Percentiles rank a stretch among this genome's conserved stretches.
Conservation (phyloP, 2,329 filamentous ascomycete genomes). For the Onygenales sp. region DNA sequence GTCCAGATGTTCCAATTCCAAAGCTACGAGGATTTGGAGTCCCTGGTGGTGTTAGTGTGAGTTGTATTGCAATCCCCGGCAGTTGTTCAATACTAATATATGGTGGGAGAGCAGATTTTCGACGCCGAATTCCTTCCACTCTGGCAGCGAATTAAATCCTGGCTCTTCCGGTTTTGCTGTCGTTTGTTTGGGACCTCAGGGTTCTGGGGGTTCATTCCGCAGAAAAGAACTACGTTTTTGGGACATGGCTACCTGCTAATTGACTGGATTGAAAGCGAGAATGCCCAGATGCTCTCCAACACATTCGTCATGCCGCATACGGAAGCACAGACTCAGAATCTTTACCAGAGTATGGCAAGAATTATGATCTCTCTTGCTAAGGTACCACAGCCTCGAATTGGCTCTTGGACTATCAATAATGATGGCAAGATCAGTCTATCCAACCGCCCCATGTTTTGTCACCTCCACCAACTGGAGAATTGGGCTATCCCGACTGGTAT, state of each 20-base stretch:
- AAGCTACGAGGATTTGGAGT: conserved; percentile 16
- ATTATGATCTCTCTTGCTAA: conserved; percentile 12
- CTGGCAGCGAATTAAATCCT: conserved; percentile 7
- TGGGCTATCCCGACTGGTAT: conserved; percentile 16
- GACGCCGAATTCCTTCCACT: conserved; percentile 3
- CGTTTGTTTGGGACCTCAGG: background rate
- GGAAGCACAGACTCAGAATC: conserved; percentile 9
- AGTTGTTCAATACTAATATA: background rate
- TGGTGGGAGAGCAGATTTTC: conserved; percentile 5
- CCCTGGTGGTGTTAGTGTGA: conserved; percentile 8
- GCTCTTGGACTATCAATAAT: conserved; percentile 15
- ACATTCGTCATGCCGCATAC: conserved; percentile 7
- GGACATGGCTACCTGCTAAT: conserved; percentile 8
- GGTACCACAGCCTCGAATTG: conserved; percentile 11
- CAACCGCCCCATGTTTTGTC: conserved; percentile 15
- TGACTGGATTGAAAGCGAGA: conserved; percentile 6
- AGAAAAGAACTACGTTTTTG: conserved; percentile 1
- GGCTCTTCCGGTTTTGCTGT: conserved; percentile 5
- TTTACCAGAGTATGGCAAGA: conserved; percentile 11
- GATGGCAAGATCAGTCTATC: conserved; percentile 11
- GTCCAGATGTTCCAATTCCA: conserved; percentile 13
- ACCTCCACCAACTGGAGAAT: conserved; percentile 14
- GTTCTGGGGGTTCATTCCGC: conserved; percentile 6
- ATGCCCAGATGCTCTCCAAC: conserved; percentile 5
- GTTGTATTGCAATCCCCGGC: background rate